phyloP scores from a whole-genome alignment of 371 early-diverging fungal genomes.

The Apophysomyces trapeziformis region DNA sequence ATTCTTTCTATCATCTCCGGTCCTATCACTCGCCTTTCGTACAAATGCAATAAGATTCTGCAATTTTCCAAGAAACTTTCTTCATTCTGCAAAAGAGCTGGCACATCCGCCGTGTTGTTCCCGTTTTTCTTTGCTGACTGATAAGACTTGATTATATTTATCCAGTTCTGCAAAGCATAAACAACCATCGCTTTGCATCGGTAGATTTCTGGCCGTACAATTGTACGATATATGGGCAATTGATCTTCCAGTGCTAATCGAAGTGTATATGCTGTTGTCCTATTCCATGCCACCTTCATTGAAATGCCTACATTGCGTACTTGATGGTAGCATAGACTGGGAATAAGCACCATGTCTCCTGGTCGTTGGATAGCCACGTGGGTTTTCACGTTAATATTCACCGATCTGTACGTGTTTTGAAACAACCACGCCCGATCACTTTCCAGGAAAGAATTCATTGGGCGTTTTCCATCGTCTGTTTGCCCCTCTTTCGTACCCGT shows the following conservation, averaged over 20 bases:
- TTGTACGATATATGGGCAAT: conserved; percentile 35
- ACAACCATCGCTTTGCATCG: conserved; percentile 40
- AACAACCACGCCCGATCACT: conserved; percentile 44
- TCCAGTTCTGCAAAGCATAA: conserved; percentile 27
- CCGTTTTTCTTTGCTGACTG: neutral
- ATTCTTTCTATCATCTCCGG: conserved; percentile 32
- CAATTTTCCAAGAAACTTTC: conserved; percentile 17
- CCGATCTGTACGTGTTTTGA: neutral
- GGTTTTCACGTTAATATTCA: conserved; percentile 10
- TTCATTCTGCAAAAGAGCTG: neutral
- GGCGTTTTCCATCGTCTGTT: neutral
- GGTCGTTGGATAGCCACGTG: conserved; percentile 34
- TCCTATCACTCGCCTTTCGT: conserved; percentile 18
- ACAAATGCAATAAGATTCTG: conserved; percentile 19
- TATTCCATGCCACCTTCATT: conserved; percentile 46
- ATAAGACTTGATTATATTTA: neutral
- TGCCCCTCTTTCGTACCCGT: neutral
- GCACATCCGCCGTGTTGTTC: neutral
- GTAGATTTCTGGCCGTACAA: conserved; percentile 41
- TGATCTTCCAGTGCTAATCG: conserved; percentile 29
- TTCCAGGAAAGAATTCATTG: conserved; percentile 35
- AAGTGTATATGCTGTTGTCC: conserved; percentile 32
- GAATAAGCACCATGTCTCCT: conserved; percentile 47
- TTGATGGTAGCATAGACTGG: conserved; percentile 46
- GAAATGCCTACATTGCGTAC: conserved; percentile 39